Evolutionary conservation across 1,284 basidiomycete species (phyloP).

Genomic region (Pseudozyma thailandica): DNA sequence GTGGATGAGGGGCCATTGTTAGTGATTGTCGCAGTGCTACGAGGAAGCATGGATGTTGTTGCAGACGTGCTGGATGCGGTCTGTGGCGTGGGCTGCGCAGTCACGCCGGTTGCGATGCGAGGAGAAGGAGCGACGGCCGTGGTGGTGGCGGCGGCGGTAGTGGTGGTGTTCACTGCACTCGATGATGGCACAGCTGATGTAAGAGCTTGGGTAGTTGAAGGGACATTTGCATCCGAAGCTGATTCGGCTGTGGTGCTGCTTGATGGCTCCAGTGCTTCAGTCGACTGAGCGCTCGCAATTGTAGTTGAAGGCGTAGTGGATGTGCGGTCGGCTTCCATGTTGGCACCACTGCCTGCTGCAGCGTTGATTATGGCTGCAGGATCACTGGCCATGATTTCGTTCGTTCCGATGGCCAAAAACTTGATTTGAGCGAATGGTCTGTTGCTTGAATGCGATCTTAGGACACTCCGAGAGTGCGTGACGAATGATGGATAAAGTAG

Average conservation of each 20-base stretch:
- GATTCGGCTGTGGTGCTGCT: neutral
- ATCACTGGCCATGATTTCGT: no score
- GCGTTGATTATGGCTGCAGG: no score
- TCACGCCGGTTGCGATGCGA: neutral
- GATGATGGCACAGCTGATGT: neutral
- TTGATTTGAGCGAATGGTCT: no score
- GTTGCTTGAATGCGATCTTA: no score
- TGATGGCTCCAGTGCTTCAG: no score
- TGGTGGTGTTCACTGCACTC: neutral
- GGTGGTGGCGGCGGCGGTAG: neutral
- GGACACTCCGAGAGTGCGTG: no score
- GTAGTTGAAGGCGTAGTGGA: neutral
- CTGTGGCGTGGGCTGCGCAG: neutral
- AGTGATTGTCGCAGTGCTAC: slow-evolving; percentile 7
- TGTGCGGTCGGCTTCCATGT: neutral
- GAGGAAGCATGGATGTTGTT: slow-evolving; percentile 31
- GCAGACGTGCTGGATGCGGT: neutral
- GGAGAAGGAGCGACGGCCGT: neutral
- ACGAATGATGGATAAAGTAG: no score
- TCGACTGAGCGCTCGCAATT: neutral
- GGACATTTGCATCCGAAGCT: no score
- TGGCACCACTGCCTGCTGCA: neutral
- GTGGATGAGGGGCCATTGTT: neutral
- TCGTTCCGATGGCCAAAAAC: no score
- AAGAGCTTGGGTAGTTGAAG: no score